Conservation (phyloP, 768 basidiomycete genomes). For the Lactarius sp. region DNA sequence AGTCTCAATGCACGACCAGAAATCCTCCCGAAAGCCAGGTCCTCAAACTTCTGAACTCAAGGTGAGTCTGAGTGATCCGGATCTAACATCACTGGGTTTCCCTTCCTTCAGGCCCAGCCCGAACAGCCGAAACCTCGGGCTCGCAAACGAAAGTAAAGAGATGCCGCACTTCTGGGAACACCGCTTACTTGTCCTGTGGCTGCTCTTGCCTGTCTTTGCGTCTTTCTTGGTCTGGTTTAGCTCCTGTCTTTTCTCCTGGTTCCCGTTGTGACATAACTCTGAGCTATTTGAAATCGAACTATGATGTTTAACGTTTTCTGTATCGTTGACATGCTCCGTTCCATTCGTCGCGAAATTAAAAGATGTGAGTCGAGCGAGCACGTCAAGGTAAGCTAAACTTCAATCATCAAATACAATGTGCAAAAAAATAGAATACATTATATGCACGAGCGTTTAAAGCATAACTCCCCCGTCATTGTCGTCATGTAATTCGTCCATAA, state of each 20-base stretch:
- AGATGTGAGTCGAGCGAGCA: not conserved
- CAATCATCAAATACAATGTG: not conserved
- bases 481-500: not conserved
- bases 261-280: not conserved
- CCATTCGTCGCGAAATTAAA: not conserved
- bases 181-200: not conserved
- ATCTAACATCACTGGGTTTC: not conserved
- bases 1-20: constrained; percentile 6
- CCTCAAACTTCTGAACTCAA: constrained; percentile 11
- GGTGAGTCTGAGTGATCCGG: constrained; percentile 6
- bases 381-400: not conserved
- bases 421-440: not conserved
- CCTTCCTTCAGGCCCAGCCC: constrained; percentile 8
- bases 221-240: not conserved
- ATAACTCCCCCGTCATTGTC: constrained; percentile 15
- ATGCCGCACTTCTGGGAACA: not conserved
- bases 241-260: constrained; percentile 3
- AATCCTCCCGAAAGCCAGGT: constrained; percentile 6
- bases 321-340: not conserved
- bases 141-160: constrained; percentile 17
- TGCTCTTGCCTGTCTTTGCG: not conserved
- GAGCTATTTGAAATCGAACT: not conserved
- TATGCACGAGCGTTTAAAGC: constrained; percentile 8
- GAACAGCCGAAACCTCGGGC: constrained; percentile 18
- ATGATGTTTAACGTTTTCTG: not conserved